These are phyloP conservation scores for Clathrospora elynae DNA, from an alignment of 2,329 filamentous ascomycete genomes.

Conservation along the genomic window DNA sequence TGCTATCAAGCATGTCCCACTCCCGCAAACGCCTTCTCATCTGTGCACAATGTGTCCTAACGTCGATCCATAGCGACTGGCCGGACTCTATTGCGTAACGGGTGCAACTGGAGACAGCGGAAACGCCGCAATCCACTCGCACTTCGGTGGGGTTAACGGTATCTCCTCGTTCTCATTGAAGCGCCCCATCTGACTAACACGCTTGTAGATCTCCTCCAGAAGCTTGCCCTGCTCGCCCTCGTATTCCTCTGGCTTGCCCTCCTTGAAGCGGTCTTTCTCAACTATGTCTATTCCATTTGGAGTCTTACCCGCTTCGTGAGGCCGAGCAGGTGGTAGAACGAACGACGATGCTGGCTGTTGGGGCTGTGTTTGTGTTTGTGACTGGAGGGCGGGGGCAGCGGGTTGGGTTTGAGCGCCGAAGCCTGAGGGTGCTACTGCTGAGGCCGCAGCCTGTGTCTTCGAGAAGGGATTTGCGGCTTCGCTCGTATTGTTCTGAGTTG, in stretches of 20 bases:
- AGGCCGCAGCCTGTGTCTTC: constrained; percentile 10
- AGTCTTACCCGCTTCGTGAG: constrained; percentile 9
- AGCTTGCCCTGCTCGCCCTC: constrained; percentile 59
- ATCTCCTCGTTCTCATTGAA: constrained; percentile 74
- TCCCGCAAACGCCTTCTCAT: too few relatives aligned
- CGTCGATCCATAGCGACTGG: too few relatives aligned
- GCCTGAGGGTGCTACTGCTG: constrained; percentile 19
- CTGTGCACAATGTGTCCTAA: too few relatives aligned
- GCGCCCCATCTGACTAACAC: constrained; percentile 66
- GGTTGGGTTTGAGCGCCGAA: constrained; percentile 18
- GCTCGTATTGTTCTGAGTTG: constrained; percentile 12
- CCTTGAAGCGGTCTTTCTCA: constrained; percentile 59
- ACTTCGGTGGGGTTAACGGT: constrained; percentile 76
- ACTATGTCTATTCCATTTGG: constrained; percentile 26
- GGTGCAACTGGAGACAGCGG: too few relatives aligned
- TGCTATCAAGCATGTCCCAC: too few relatives aligned
- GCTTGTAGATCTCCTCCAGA: constrained; percentile 65
- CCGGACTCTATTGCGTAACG: too few relatives aligned
- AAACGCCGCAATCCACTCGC: constrained; percentile 61
- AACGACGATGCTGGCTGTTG: constrained; percentile 54
- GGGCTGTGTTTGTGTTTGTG: constrained; percentile 11
- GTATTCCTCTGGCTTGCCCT: constrained; percentile 63
- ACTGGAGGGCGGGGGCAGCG: constrained; percentile 18
- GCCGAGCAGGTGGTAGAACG: constrained; percentile 16
- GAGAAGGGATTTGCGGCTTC: constrained; percentile 32